Conservation (phyloP, 1,139 yeast species). For the Magnusiomyces paraingens region DNA sequence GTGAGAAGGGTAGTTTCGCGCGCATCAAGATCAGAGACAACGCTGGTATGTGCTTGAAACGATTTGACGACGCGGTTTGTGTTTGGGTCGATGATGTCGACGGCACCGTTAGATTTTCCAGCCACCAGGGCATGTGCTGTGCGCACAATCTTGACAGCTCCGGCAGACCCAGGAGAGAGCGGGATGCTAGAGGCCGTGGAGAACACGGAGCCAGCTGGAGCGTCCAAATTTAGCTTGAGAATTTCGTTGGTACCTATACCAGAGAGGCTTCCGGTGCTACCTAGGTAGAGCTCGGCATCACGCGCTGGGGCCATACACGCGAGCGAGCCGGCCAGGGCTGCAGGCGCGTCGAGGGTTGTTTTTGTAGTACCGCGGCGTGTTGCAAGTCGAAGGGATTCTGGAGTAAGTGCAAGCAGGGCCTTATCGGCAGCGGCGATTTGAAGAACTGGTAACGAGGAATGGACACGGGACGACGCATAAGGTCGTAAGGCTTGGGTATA, state of each 20-base stretch:
- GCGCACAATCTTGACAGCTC: constrained; percentile 37
- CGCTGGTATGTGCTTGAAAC: constrained; percentile 68
- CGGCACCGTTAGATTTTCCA: constrained; percentile 61
- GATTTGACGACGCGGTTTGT: constrained; percentile 50
- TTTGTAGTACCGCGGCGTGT: constrained; percentile 33
- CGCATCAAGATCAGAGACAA: constrained; percentile 70
- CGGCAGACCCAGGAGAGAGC: constrained; percentile 19
- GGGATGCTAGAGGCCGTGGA: not conserved
- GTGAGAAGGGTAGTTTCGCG: constrained; percentile 73
- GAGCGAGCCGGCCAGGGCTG: constrained; percentile 23
- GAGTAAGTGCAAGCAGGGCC: constrained; percentile 31
- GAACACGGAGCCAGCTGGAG: constrained; percentile 21
- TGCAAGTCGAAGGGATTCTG: constrained; percentile 30
- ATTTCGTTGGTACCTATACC: constrained; percentile 34
- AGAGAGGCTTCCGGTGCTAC: too few species aligned
- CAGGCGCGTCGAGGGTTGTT: constrained; percentile 26
- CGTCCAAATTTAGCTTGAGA: constrained; percentile 55
- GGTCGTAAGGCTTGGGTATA: constrained; percentile 38
- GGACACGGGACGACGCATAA: constrained; percentile 39
- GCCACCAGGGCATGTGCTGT: constrained; percentile 44
- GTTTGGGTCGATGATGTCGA: constrained; percentile 73
- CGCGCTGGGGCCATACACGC: constrained; percentile 30
- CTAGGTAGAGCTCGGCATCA: constrained; percentile 39
- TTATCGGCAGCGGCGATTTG: constrained; percentile 33
- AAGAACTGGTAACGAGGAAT: constrained; percentile 24